Percentiles rank a stretch among this genome's conserved stretches.
phyloP scores from a whole-genome alignment of 495 filamentous ascomycete species.

The Neurospora discreta region DNA sequence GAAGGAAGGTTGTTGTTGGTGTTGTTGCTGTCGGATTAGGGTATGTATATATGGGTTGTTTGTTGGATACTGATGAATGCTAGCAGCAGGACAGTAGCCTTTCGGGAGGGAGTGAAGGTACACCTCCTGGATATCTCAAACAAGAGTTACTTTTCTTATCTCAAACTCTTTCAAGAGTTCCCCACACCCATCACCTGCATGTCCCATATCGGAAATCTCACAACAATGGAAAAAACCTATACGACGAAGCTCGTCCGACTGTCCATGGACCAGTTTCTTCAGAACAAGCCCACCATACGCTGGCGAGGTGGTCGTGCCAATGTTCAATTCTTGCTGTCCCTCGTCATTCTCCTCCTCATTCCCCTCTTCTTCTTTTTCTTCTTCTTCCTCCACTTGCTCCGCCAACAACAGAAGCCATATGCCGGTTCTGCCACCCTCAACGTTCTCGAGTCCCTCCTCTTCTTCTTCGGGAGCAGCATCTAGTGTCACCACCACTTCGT shows the following conservation, averaged over 20 bases:
- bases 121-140: background rate
- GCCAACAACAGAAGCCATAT: background rate
- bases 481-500: background rate
- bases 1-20: background rate
- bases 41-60: background rate
- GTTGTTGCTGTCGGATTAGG: background rate
- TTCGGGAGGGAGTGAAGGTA: background rate
- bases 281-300: background rate
- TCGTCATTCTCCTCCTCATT: background rate
- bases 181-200: background rate
- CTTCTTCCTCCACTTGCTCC: background rate
- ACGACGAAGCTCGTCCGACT: background rate
- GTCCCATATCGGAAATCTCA: background rate
- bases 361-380: background rate
- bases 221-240: background rate
- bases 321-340: background rate
- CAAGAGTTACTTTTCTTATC: background rate
- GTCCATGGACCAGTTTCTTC: background rate
- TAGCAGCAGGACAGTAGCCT: background rate
- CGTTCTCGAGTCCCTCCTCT: background rate
- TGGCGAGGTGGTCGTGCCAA: background rate
- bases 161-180: background rate
- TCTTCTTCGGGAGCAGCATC: background rate
- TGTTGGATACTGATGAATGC: background rate
- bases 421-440: background rate